phyloP scores from a whole-genome alignment of 805 yeast genomes.

The Ascoidea rubescens region DNA sequence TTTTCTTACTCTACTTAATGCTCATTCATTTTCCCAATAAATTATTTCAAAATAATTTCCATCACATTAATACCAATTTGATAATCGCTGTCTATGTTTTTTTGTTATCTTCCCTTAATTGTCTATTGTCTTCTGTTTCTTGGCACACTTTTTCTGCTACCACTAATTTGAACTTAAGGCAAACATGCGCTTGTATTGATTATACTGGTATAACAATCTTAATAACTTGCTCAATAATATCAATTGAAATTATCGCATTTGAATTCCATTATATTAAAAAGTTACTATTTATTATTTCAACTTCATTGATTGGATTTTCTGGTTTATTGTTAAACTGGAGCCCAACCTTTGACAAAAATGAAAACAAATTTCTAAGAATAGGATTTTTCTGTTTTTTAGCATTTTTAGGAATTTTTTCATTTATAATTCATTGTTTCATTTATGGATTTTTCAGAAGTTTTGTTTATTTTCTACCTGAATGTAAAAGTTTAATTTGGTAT shows the following conservation, averaged over 20 bases:
- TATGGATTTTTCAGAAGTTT: slow-evolving; percentile 43
- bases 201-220: slow-evolving; percentile 87
- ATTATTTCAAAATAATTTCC: slow-evolving; percentile 24
- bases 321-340: slow-evolving; percentile 85
- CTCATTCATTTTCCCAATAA: slow-evolving; percentile 46
- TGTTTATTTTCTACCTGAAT: slow-evolving; percentile 49
- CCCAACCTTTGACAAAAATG: slow-evolving; percentile 82
- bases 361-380: slow-evolving; percentile 66
- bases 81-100: slow-evolving; percentile 43
- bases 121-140: slow-evolving; percentile 62
- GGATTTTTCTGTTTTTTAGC: slow-evolving; percentile 72
- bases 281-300: slow-evolving; percentile 39
- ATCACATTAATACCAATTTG: slow-evolving; percentile 7
- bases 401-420: slow-evolving; percentile 56
- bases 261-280: slow-evolving; percentile 40
- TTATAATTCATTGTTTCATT: slow-evolving; percentile 28
- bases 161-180: slow-evolving; percentile 44
- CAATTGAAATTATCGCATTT: slow-evolving; percentile 73
- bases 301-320: slow-evolving; percentile 49
- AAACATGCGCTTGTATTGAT: slow-evolving; percentile 83
- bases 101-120: slow-evolving; percentile 57
- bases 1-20: slow-evolving; percentile 41
- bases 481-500: slow-evolving; percentile 64
- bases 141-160: slow-evolving; percentile 92
- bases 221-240: slow-evolving; percentile 77